A percentile compares a stretch with the other conserved stretches of the same genome.
Evolutionary conservation across 2,329 filamentous ascomycete genomes (phyloP).

Genomic region (Thermomyces lanuginosus): DNA sequence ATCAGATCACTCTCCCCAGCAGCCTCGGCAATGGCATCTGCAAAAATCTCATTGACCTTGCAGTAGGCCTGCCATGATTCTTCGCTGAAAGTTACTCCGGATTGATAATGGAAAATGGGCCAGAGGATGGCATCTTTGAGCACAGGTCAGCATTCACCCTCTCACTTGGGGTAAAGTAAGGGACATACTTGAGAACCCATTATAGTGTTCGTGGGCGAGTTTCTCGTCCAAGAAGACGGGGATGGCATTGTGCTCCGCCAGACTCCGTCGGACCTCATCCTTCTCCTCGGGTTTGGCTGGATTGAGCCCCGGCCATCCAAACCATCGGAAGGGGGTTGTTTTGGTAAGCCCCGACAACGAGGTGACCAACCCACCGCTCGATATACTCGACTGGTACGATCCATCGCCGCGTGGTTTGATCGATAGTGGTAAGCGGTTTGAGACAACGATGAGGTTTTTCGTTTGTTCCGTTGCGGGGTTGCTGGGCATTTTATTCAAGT

Average conservation of each 20-base stretch:
- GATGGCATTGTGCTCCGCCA: conserved; percentile 66
- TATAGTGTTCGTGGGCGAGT: conserved; percentile 82
- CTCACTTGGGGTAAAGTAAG: background rate
- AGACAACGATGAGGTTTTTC: conserved; percentile 50
- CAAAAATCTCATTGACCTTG: conserved; percentile 77
- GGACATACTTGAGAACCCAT: conserved; percentile 74
- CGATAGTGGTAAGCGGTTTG: conserved; percentile 81
- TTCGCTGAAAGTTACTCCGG: conserved; percentile 85
- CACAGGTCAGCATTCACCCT: conserved; percentile 1
- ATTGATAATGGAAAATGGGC: conserved; percentile 94
- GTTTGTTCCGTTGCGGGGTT: conserved; percentile 14
- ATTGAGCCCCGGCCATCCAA: conserved; percentile 85
- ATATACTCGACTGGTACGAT: conserved; percentile 71
- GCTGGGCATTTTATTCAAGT: conserved; percentile 3
- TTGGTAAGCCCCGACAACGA: conserved; percentile 77
- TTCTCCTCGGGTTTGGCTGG: conserved; percentile 59
- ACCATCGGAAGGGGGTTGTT: conserved; percentile 84
- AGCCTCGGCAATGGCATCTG: conserved; percentile 62
- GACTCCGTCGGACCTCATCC: conserved; percentile 48
- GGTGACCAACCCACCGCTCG: conserved; percentile 79
- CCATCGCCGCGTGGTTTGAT: conserved; percentile 77
- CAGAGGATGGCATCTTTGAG: conserved; percentile 72
- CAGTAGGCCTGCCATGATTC: conserved; percentile 74
- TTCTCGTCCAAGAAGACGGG: conserved; percentile 80
- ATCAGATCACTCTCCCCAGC: conserved; percentile 76